These are phyloP conservation scores for Tetrapisispora arboricola DNA, from an alignment of 805 yeast genomes.

Conservation along the genomic window DNA sequence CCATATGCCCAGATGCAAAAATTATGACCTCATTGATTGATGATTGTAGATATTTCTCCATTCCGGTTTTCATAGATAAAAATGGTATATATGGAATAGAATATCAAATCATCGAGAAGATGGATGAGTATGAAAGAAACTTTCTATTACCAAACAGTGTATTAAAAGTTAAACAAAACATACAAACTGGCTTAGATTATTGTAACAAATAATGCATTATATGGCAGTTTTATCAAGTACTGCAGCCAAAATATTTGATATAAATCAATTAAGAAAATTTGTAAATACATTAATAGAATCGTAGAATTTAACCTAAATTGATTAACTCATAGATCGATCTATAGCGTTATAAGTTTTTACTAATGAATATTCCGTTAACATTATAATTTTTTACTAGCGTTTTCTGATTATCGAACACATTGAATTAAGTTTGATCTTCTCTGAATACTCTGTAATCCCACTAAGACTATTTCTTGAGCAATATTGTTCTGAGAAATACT, in stretches of 20 bases:
- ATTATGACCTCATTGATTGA: conserved; percentile 12
- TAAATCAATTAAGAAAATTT: too few relatives aligned
- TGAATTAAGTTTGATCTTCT: not conserved
- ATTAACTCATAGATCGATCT: not conserved
- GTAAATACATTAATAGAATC: too few relatives aligned
- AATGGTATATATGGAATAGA: conserved; percentile 49
- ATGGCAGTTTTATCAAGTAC: too few relatives aligned
- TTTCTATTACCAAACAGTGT: conserved; percentile 20
- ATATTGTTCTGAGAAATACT: too few relatives aligned
- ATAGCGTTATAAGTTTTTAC: not conserved
- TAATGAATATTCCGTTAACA: not conserved
- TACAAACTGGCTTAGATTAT: conserved; percentile 12
- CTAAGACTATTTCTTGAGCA: too few relatives aligned
- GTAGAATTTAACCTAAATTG: not conserved
- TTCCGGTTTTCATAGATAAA: conserved; percentile 48
- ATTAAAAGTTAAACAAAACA: conserved; percentile 14
- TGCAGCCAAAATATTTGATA: too few relatives aligned
- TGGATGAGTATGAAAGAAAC: conserved; percentile 46
- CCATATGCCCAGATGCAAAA: conserved; percentile 20
- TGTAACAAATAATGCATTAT: not conserved
- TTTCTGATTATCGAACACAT: too few relatives aligned
- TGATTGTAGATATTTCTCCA: conserved; percentile 40
- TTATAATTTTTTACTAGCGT: not conserved
- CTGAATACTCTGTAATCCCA: too few relatives aligned
- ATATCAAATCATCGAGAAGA: conserved; percentile 39